Conservation (phyloP, 73 alveolate genomes). For the Paramecium sexaurelia region DNA sequence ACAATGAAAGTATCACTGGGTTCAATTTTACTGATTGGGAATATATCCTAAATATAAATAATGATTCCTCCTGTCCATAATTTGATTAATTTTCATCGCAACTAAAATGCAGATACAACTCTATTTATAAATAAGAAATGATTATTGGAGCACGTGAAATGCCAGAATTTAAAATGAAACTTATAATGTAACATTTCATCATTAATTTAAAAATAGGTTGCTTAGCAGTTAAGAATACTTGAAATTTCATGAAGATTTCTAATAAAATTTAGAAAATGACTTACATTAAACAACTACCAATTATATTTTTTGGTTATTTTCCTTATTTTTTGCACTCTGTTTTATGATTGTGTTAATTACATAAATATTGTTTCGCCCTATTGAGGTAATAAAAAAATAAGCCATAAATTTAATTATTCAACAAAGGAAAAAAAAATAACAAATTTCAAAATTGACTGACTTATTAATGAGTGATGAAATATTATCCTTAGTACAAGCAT, state of each 20-base stretch:
- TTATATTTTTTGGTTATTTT: neutral
- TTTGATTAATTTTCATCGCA: neutral
- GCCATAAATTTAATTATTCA: neutral
- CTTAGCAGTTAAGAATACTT: neutral
- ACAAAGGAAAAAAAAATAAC: neutral
- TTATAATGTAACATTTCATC: neutral
- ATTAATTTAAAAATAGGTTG: neutral
- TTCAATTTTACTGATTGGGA: neutral
- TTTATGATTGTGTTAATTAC: neutral
- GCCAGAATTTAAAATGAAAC: neutral
- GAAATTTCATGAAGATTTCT: neutral
- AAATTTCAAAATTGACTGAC: neutral
- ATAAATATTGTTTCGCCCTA: neutral
- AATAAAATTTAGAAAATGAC: neutral
- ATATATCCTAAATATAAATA: neutral
- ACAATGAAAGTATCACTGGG: conserved; percentile 25
- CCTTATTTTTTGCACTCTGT: neutral
- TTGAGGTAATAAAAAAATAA: neutral
- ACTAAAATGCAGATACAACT: neutral
- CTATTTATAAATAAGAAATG: neutral
- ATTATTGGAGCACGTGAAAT: neutral
- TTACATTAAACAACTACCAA: neutral
- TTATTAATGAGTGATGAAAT: neutral
- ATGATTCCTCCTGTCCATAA: neutral
- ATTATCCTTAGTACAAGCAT: neutral